Evolutionary conservation across 805 yeast species (phyloP), one percentile per base, ranked within the genome.

Genomic region (Ogataea methanolica): DNA sequence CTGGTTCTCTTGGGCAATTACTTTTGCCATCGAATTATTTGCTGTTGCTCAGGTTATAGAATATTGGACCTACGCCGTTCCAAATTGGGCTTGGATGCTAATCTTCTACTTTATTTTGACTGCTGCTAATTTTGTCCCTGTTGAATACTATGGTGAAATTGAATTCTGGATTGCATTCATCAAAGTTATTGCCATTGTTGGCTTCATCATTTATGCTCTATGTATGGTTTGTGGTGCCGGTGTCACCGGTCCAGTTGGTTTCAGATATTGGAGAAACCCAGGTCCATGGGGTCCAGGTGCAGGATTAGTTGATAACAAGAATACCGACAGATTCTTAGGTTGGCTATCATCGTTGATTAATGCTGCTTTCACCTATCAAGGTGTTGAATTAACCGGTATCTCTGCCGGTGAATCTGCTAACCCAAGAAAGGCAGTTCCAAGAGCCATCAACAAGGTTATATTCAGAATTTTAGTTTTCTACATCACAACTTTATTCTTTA

Each of bases 301-400:
- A 44, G 74, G 76, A 35, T 65, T 76, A 34, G 79, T 80, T 12
- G 51, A 60, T 15, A 70, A 78, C 59, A 57, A 56, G 8, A 69
- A 72, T 51, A 79, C 83, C 41, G 86, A 73, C 43, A 72, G 82
- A 61, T 82, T 84, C 59, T 67, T 83, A 43, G 88, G 88, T 44
- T 83, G 85, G 84, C 75, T 83, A 45, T 72, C 81, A 9, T 83
- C 89, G 5, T 71, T 85, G 57, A 75, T 85, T 52, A 79, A 78
- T 48, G 88, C 91, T 35, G 85, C 87, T n/a, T 85, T 85, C 72
- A 85, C 91, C 26, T 85, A 77, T 65, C 90, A 84, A 68, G 91
- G 91, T 65, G 82, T 85, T 43, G 94, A 85, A 64, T 72, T 83
- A 62, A 80, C 83, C 21, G 91, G 90, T 66, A 73, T 85, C 46